These are phyloP conservation scores for Naganishia vaughanmartiniae DNA, from an alignment of 768 basidiomycete genomes.

Conservation along the genomic window DNA sequence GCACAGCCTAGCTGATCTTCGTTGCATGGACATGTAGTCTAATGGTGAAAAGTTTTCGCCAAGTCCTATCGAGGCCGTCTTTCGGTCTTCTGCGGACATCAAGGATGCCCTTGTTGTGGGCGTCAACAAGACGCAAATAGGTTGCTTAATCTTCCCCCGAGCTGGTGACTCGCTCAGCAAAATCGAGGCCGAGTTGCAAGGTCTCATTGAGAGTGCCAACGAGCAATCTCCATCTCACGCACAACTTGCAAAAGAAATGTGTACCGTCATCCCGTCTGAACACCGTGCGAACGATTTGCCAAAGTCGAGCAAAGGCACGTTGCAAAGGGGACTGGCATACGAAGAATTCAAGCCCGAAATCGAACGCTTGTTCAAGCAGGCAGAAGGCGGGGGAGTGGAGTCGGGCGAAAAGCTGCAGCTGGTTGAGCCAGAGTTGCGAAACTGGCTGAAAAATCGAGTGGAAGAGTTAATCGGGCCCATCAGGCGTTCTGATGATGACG, in stretches of 20 bases:
- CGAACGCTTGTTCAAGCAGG: constrained; percentile 36
- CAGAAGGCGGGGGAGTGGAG: neutral
- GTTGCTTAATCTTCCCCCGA: constrained; percentile 56
- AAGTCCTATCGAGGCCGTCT: constrained; percentile 58
- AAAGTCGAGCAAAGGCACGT: constrained; percentile 50
- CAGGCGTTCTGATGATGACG: constrained; percentile 7
- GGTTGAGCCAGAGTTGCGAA: constrained; percentile 13
- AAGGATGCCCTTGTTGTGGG: constrained; percentile 61
- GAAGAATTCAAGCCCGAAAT: constrained; percentile 45
- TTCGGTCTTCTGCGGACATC: constrained; percentile 56
- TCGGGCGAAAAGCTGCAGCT: neutral
- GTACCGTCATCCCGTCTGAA: constrained; percentile 34
- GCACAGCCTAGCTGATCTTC: neutral
- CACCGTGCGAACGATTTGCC: constrained; percentile 34
- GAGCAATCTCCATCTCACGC: constrained; percentile 44
- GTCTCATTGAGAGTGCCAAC: constrained; percentile 36
- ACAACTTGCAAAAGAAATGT: constrained; percentile 45
- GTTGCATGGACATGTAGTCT: constrained; percentile 35
- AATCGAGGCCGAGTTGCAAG: neutral
- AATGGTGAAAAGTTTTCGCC: constrained; percentile 62
- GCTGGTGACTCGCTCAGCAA: neutral
- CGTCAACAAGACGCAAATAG: constrained; percentile 56
- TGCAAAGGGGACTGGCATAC: constrained; percentile 49
- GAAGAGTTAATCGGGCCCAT: constrained; percentile 14
- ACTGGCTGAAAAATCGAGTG: constrained; percentile 33